Evolutionary conservation across 495 filamentous ascomycete species (phyloP), one percentile per base, ranked within the genome.

Genomic region (Halenospora varia): DNA sequence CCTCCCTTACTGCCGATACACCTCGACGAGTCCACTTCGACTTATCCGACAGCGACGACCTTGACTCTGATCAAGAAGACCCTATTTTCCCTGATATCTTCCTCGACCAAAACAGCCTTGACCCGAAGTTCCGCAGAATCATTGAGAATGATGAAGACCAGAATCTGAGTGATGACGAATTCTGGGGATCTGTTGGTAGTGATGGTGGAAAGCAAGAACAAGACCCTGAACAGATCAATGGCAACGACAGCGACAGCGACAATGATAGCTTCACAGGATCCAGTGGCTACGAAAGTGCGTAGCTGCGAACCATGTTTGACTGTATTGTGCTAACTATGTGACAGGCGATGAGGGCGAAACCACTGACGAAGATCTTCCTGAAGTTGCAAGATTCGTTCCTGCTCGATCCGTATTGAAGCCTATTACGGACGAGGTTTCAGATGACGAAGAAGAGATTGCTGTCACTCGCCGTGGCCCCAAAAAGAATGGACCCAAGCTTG

Each of bases 251-350:
- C 42, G 75, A 71, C 57, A 77, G 66, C 44, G 70, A 75, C 39
- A 65, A 26, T 18, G 69, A 75, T 41, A 73, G 68, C 53, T 84
- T 83, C 20, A 88, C 87, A 66, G 88, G 87, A 51, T 92, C 83
- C 23, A 90, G 89, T 71, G 89, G 88, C 55, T 92, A 92, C 71
- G 88, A 92, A 73, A 85, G 89, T 92, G 68, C 75, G 82, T 82
- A 70, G 60, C 65, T 60, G 18, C 8, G n/a, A n/a, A n/a, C n/a
- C n/a, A n/a, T n/a, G n/a, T n/a, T n/a, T n/a, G n/a, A n/a, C n/a
- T n/a, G n/a, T n/a, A n/a, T n/a, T n/a, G n/a, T n/a, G n/a, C n/a
- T n/a, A n/a, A n/a, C n/a, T n/a, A n/a, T n/a, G n/a, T 90, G 81
- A 90, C 68, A 44, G 69, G 39, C 39, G 15, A 53, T 52, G 41